These are phyloP conservation scores for Arachnopeziza araneosa DNA, from an alignment of 2,329 filamentous ascomycete genomes.

Conservation along the genomic window DNA sequence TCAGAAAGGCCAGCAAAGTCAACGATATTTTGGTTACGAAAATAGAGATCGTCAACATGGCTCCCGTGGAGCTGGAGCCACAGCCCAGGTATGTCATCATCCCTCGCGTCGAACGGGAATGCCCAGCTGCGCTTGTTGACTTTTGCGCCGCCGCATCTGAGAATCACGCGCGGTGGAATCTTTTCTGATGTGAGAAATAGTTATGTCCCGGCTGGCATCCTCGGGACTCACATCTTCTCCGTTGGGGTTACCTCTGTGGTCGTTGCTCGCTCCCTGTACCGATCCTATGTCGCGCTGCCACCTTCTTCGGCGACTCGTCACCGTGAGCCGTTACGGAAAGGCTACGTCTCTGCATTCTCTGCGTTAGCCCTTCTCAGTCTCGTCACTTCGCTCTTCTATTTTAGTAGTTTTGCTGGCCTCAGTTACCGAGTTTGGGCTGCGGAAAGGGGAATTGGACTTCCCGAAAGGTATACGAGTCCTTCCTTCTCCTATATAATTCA, in stretches of 20 bases:
- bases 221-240: conserved; percentile 15
- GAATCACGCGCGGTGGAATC: no score
- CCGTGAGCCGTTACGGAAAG: conserved; percentile 27
- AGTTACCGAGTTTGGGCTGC: conserved; percentile 48
- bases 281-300: conserved; percentile 28
- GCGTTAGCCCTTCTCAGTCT: conserved; percentile 42
- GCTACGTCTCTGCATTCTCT: conserved; percentile 35
- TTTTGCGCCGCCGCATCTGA: no score
- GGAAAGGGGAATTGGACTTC: conserved; percentile 34
- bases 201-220: conserved; percentile 14
- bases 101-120: neutral
- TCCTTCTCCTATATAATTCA: conserved; percentile 7
- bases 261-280: conserved; percentile 21
- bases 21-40: neutral
- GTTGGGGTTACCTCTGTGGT: conserved; percentile 17
- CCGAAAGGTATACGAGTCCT: conserved; percentile 31
- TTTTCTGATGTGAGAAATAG: conserved; percentile 3
- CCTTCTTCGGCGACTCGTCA: conserved; percentile 34
- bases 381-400: conserved; percentile 38
- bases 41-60: conserved; percentile 1
- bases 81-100: neutral
- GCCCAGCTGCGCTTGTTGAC: no score
- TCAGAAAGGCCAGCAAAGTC: neutral
- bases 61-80: conserved; percentile 2
- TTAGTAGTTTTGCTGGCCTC: conserved; percentile 37